Percentiles rank a stretch among this genome's conserved stretches.
phyloP scores from a whole-genome alignment of 2,329 filamentous ascomycete genomes.

The Dactylonectria estremocensis region DNA sequence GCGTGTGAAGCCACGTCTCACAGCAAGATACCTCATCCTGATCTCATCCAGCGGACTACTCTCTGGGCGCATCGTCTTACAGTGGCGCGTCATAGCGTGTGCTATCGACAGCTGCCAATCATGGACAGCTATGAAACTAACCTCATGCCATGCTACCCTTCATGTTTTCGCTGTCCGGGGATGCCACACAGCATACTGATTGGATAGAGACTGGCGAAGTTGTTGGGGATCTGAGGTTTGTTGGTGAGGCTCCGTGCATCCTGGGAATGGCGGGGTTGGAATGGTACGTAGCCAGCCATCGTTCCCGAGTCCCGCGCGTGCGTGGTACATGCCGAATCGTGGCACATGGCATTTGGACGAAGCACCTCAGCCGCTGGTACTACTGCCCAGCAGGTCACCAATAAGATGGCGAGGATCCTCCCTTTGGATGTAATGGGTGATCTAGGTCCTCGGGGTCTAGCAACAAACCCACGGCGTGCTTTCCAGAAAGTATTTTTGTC shows the following conservation, averaged over 20 bases:
- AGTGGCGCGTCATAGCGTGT: constrained; percentile 39
- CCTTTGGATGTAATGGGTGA: background rate
- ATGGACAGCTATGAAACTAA: constrained; percentile 10
- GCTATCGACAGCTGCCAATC: constrained; percentile 4
- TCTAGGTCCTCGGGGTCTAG: constrained; percentile 1
- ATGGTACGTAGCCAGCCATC: constrained; percentile 11
- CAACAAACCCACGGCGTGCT: background rate
- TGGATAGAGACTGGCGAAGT: constrained; percentile 17
- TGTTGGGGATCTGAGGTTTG: constrained; percentile 31
- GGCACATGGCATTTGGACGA: constrained; percentile 23
- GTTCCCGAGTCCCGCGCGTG: constrained; percentile 7
- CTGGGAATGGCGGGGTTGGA: constrained; percentile 24
- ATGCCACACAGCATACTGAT: constrained; percentile 12
- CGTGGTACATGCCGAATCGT: constrained; percentile 20
- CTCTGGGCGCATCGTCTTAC: constrained; percentile 23
- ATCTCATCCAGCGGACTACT: constrained; percentile 34
- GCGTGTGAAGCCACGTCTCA: background rate
- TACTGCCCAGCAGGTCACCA: constrained; percentile 1
- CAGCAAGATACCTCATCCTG: constrained; percentile 37
- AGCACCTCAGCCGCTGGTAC: constrained; percentile 14
- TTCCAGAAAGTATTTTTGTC: constrained; percentile 19
- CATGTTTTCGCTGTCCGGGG: constrained; percentile 15
- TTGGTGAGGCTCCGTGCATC: constrained; percentile 32
- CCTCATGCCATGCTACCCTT: constrained; percentile 20
- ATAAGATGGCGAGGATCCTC: constrained; percentile 7